Evolutionary conservation across 2,329 filamentous ascomycete genomes (phyloP), one percentile per base, ranked within the genome.

Genomic region (Colletotrichum lindemuthianum): DNA sequence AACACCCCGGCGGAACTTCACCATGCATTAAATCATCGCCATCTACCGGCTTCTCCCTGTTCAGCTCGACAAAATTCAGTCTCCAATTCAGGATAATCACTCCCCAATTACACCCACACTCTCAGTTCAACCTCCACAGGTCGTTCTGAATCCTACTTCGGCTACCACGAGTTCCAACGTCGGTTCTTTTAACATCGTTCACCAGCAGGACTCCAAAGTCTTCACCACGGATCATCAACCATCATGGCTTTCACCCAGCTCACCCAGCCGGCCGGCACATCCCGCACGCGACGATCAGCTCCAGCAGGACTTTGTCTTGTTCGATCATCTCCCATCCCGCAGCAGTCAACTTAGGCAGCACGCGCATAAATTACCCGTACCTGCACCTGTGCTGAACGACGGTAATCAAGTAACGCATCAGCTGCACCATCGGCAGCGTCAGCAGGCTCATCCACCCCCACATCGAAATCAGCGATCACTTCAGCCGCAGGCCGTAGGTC

Each of bases 141-240:
- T 71, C 90, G 87, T 75, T 90, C 85, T 65, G 92, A 93, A 97
- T 81, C 97, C 97, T 70, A 95, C 92, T 72, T 94, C 95, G 24
- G 95, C 95, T 77, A 12, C 5, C 15, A 57, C 53, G 74, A 79
- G 74, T 71, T 85, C 86, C 85, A 84, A 77, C 82, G 82, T 79
- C 79, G 81, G 82, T 80, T 73, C 76, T 72, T 84, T 83, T 82
- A 79, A 81, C 79, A 88, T 81, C 81, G 88, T 88, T 86, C 77
- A 83, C 81, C 77, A 79, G 75, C 86, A 83, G 87, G 89, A 90
- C 87, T 87, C 85, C 72, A 75, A 83, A 87, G 88, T 91, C 89
- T 90, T 90, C 90, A 93, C 85, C 86, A 93, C 91, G 91, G 90
- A 91, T 92, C 86, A 88, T 78, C 84, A 84, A 81, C 87, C 88